These are phyloP conservation scores for Ophiocordyceps unilateralis DNA, from an alignment of 2,329 filamentous ascomycete genomes.

Conservation along the genomic window DNA sequence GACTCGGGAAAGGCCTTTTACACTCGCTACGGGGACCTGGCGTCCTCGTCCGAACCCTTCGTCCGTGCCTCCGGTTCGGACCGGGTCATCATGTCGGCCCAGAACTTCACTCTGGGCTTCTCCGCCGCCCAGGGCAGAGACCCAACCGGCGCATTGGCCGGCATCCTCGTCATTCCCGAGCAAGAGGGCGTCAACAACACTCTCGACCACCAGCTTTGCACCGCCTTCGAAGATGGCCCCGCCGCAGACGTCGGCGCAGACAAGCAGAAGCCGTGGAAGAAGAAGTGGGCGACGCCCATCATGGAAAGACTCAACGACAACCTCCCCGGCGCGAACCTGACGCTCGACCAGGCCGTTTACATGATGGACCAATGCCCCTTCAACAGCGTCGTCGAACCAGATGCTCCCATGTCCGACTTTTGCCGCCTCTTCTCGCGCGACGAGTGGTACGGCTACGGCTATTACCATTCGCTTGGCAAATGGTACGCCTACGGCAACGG, in stretches of 20 bases:
- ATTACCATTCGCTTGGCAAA: constrained; percentile 64
- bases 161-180: constrained; percentile 56
- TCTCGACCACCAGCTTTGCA: constrained; percentile 57
- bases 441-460: constrained; percentile 70
- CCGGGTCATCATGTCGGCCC: constrained; percentile 57
- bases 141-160: constrained; percentile 27
- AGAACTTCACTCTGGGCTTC: constrained; percentile 62
- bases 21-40: constrained; percentile 48
- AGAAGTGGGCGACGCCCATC: constrained; percentile 50
- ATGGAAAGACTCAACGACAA: constrained; percentile 50
- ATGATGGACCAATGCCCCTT: constrained; percentile 87
- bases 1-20: constrained; percentile 66
- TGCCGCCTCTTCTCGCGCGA: constrained; percentile 55
- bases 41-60: constrained; percentile 39
- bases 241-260: constrained; percentile 27
- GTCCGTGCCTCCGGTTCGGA: constrained; percentile 52
- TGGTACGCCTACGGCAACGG: constrained; percentile 70
- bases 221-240: constrained; percentile 46
- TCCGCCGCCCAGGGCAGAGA: constrained; percentile 25
- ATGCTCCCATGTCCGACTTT: constrained; percentile 43
- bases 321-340: constrained; percentile 51
- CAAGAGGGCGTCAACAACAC: constrained; percentile 57
- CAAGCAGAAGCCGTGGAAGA: constrained; percentile 40
- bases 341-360: constrained; percentile 41
- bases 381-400: constrained; percentile 50